Conservation (phyloP, 441 rosid genomes). For the Viola pubescens region DNA sequence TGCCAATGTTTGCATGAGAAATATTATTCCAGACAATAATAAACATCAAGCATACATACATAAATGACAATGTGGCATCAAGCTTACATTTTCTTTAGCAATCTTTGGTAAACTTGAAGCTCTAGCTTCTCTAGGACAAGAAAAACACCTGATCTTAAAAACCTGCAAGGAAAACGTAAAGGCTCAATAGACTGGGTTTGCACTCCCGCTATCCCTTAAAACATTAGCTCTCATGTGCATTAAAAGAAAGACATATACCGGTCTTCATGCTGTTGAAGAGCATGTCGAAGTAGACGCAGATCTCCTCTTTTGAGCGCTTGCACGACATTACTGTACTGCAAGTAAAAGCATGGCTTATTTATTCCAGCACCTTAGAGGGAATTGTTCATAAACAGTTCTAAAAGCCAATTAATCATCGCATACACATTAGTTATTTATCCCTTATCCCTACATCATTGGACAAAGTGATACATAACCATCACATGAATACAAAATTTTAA, state of each 20-base stretch:
- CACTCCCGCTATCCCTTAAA: constrained; percentile 4
- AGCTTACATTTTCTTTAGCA: constrained; percentile 63
- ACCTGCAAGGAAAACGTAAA: constrained; percentile 28
- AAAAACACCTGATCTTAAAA: constrained; percentile 87
- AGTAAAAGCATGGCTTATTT: constrained; percentile 17
- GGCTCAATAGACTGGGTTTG: background rate
- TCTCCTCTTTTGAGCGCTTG: constrained; percentile 73
- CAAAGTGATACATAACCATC: background rate
- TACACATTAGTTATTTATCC: background rate
- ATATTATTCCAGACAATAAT: background rate
- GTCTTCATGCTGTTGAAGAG: constrained; percentile 81
- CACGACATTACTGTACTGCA: constrained; percentile 67
- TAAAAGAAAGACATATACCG: constrained; percentile 34
- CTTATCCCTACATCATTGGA: background rate
- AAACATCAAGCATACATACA: background rate
- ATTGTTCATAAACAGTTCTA: background rate
- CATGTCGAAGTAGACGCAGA: constrained; percentile 76
- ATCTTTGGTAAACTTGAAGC: constrained; percentile 72
- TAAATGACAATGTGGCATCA: background rate
- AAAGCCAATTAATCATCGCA: background rate
- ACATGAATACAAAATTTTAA: background rate
- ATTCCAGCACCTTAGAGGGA: background rate
- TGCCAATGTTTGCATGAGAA: constrained; percentile 20
- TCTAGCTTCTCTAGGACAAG: constrained; percentile 94
- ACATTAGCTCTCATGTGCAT: constrained; percentile 3